Percentiles rank a stretch among this genome's conserved stretches.
Evolutionary conservation across 2,329 filamentous ascomycete species (phyloP).

Genomic region (Colletotrichum cuscutae): DNA sequence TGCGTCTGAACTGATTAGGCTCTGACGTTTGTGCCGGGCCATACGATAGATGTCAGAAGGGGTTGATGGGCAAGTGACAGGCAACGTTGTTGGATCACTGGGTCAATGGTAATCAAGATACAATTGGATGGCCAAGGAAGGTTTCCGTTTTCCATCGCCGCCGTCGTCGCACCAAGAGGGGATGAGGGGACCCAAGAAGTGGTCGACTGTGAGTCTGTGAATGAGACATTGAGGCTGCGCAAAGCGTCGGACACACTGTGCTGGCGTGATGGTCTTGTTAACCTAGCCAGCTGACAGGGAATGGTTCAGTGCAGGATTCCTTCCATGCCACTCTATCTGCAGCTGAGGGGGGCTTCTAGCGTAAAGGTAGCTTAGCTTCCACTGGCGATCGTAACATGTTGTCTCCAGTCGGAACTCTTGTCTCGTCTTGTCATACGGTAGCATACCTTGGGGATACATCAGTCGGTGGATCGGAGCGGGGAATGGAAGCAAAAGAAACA

Average conservation of each 20-base stretch:
- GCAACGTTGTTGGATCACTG: neutral
- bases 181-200: neutral
- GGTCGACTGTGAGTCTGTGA: no score
- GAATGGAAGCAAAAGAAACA: neutral
- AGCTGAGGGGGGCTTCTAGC: neutral
- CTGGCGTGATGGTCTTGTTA: neutral
- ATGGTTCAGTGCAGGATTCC: neutral
- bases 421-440: neutral
- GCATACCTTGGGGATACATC: neutral
- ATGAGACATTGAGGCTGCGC: neutral
- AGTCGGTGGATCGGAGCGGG: neutral
- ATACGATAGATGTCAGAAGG: neutral
- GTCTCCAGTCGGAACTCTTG: neutral
- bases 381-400: neutral
- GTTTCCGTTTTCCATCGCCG: neutral
- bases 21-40: neutral
- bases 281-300: conserved; percentile 1
- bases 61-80: neutral
- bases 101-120: neutral
- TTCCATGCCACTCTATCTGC: neutral
- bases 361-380: neutral
- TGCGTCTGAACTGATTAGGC: neutral
- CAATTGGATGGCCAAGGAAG: neutral
- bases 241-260: neutral
- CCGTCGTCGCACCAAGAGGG: conserved; percentile 4